phyloP scores from a whole-genome alignment of 306 rosid genomes.

The Myrica gale region DNA sequence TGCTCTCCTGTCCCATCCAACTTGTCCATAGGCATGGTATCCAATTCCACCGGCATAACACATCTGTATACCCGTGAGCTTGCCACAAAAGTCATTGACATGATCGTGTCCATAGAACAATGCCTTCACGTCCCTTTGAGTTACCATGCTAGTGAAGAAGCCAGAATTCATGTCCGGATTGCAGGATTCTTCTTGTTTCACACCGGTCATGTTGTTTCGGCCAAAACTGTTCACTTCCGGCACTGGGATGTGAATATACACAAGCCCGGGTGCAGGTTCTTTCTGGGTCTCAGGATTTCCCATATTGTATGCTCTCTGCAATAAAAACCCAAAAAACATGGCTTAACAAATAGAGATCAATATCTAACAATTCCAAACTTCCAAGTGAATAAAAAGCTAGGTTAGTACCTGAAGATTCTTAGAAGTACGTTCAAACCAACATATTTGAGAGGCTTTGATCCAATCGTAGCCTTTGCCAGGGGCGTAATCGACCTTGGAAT shows the following conservation, averaged over 20 bases:
- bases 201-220: conserved; percentile 71
- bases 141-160: conserved; percentile 79
- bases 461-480: conserved; percentile 59
- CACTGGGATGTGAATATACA: conserved; percentile 85
- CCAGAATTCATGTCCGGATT: conserved; percentile 66
- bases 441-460: conserved; percentile 90
- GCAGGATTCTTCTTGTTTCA: conserved; percentile 74
- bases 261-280: conserved; percentile 74
- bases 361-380: neutral
- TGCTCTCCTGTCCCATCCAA: conserved; percentile 91
- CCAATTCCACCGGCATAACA: conserved; percentile 94
- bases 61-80: conserved; percentile 57
- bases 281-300: conserved; percentile 57
- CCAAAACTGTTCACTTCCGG: conserved; percentile 71
- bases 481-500: conserved; percentile 61
- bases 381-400: conserved; percentile 10
- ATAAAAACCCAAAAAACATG: neutral
- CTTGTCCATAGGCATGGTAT: conserved; percentile 91
- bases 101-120: conserved; percentile 88
- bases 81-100: conserved; percentile 85
- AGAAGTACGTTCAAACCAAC: conserved; percentile 73
- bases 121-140: conserved; percentile 87
- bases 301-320: conserved; percentile 60
- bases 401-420: conserved; percentile 58
- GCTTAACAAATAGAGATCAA: neutral